Conservation (phyloP, 1,284 basidiomycete species). For the Trichosporon coremiiforme region DNA sequence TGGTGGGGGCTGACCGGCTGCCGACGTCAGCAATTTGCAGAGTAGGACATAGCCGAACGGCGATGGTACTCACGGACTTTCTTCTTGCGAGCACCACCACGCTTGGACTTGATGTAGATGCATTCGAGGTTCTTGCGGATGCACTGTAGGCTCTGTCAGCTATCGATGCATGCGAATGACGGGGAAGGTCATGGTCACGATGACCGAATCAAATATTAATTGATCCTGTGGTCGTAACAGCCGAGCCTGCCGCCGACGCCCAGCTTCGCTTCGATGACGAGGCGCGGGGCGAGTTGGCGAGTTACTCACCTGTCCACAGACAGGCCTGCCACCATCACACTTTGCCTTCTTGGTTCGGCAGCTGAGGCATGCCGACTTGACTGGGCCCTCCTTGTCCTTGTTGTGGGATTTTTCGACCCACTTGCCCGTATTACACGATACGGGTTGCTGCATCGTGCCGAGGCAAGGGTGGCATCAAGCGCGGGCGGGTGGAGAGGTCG, state of each 20-base stretch:
- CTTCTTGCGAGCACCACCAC: constrained; percentile 56
- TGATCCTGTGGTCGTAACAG: background rate
- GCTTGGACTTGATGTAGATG: constrained; percentile 55
- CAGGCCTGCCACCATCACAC: constrained; percentile 54
- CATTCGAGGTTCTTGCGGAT: constrained; percentile 50
- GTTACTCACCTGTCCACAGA: constrained; percentile 52
- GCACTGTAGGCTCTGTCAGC: constrained; percentile 39
- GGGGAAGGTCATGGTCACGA: background rate
- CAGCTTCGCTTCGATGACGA: background rate
- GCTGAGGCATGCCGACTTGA: constrained; percentile 55
- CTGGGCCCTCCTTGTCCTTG: constrained; percentile 32
- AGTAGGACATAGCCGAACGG: background rate
- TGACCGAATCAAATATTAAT: constrained; percentile 4
- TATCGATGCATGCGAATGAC: background rate
- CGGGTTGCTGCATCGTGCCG: constrained; percentile 17
- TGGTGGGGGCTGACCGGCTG: constrained; percentile 44
- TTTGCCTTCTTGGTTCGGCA: constrained; percentile 56
- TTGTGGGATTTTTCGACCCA: constrained; percentile 19
- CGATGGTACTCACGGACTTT: constrained; percentile 39
- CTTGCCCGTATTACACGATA: constrained; percentile 21
- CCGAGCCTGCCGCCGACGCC: background rate
- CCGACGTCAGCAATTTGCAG: constrained; percentile 9
- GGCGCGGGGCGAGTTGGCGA: background rate
- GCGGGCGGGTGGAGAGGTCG: background rate
- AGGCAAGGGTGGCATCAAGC: constrained; percentile 14